Percentiles rank a stretch among this genome's conserved stretches.
Conservation (phyloP, 1,139 yeast species). For the Suhomyces maxii region DNA sequence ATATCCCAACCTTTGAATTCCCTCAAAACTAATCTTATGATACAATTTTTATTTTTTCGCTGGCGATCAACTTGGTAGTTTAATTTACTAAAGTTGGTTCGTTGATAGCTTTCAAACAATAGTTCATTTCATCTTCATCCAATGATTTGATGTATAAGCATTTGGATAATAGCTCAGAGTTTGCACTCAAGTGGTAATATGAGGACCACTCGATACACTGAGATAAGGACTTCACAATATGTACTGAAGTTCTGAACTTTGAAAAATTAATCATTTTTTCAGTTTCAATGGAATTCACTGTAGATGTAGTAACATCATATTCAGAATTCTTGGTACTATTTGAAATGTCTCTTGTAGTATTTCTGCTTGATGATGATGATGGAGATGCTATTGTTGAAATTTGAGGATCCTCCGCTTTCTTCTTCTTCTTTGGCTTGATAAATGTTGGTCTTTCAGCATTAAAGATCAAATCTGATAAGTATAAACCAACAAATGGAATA, state of each 20-base stretch:
- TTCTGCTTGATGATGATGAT: conserved; percentile 3
- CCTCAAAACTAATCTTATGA: too few relatives aligned
- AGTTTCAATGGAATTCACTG: conserved; percentile 21
- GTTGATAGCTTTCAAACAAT: conserved; percentile 20
- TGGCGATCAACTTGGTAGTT: too few relatives aligned
- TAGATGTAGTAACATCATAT: conserved; percentile 15
- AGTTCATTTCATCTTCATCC: conserved; percentile 74
- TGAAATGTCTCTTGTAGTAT: conserved; percentile 2
- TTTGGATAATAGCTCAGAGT: conserved; percentile 70
- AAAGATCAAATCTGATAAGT: conserved; percentile 76
- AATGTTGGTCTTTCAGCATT: conserved; percentile 70
- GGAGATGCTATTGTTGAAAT: conserved; percentile 5
- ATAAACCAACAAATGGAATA: conserved; percentile 86
- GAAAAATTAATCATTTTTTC: conserved; percentile 68
- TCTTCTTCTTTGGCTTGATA: conserved; percentile 21
- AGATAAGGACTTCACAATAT: conserved; percentile 73
- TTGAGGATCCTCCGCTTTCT: background rate
- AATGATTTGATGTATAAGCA: conserved; percentile 80
- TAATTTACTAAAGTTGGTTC: conserved; percentile 1
- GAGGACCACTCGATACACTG: conserved; percentile 86
- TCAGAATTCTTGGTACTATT: conserved; percentile 4
- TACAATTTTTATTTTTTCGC: too few relatives aligned
- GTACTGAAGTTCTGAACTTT: conserved; percentile 74
- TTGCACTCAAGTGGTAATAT: conserved; percentile 50
- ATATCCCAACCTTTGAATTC: too few relatives aligned